Evolutionary conservation across 805 yeast genomes (phyloP).

Genomic region (Candida takata): DNA sequence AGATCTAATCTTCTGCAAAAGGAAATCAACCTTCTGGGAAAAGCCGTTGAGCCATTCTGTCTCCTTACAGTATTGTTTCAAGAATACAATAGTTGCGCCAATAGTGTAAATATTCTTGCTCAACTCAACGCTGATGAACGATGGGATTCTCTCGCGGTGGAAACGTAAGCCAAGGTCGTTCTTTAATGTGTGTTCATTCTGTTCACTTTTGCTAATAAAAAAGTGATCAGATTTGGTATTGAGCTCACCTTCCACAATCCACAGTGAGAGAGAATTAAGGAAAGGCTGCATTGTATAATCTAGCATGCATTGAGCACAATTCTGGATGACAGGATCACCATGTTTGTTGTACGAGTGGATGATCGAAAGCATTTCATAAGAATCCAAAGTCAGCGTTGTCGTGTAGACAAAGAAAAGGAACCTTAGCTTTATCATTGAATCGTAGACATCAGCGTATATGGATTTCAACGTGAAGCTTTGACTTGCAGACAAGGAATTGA

Average conservation of each 20-base stretch:
- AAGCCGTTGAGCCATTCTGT: conserved; percentile 49
- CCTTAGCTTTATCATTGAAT: conserved; percentile 51
- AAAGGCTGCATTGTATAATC: conserved; percentile 49
- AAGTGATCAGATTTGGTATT: conserved; percentile 52
- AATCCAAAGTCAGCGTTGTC: conserved; percentile 28
- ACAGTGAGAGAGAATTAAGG: conserved; percentile 47
- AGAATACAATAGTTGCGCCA: conserved; percentile 65
- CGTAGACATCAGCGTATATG: conserved; percentile 33
- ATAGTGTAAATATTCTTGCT: conserved; percentile 49
- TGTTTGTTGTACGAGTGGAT: conserved; percentile 44
- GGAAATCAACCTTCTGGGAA: conserved; percentile 3
- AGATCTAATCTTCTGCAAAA: conserved; percentile 25
- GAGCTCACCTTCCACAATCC: conserved; percentile 68
- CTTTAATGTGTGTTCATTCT: background rate
- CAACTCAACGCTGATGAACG: conserved; percentile 32
- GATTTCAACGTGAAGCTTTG: conserved; percentile 24
- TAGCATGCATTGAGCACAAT: conserved; percentile 38
- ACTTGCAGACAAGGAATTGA: conserved; percentile 39
- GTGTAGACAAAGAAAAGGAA: conserved; percentile 40
- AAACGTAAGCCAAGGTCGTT: background rate
- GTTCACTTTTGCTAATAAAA: conserved; percentile 22
- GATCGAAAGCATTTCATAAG: conserved; percentile 48
- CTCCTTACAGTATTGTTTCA: conserved; percentile 61
- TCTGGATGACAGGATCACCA: conserved; percentile 54
- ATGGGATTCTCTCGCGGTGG: conserved; percentile 34